Percentiles rank a stretch among this genome's conserved stretches.
phyloP scores from a whole-genome alignment of 2,329 filamentous ascomycete species.

The Apiospora phragmitis region DNA sequence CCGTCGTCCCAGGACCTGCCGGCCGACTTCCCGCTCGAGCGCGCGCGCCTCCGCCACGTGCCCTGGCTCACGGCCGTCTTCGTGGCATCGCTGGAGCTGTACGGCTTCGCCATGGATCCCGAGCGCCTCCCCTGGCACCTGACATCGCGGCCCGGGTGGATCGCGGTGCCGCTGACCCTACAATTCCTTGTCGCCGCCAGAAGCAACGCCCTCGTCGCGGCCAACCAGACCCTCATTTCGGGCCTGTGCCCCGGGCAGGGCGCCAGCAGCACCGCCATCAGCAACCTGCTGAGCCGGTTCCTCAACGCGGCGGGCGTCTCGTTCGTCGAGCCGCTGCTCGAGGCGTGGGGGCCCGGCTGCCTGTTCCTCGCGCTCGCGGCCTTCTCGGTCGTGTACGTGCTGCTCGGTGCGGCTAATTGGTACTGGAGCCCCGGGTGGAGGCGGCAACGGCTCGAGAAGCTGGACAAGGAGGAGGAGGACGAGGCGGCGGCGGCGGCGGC shows the following conservation, averaged over 20 bases:
- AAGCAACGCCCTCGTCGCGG: slow-evolving; percentile 37
- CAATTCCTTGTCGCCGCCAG: slow-evolving; percentile 37
- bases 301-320: slow-evolving; percentile 30
- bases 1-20: slow-evolving; percentile 24
- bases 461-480: neutral
- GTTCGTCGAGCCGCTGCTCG: slow-evolving; percentile 15
- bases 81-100: slow-evolving; percentile 32
- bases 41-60: slow-evolving; percentile 37
- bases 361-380: no score
- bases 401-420: neutral
- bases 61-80: slow-evolving; percentile 40
- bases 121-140: neutral
- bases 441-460: neutral
- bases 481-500: neutral
- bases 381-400: neutral
- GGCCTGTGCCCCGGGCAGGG: slow-evolving; percentile 32
- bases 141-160: slow-evolving; percentile 22
- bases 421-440: neutral
- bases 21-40: slow-evolving; percentile 44
- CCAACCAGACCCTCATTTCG: slow-evolving; percentile 34
- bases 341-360: no score
- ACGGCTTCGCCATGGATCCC: slow-evolving; percentile 26
- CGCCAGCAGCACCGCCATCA: slow-evolving; percentile 34
- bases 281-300: slow-evolving; percentile 33
- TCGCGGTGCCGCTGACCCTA: slow-evolving; percentile 27